These are phyloP conservation scores for Xylariaceae sp. DNA, from an alignment of 2,329 filamentous ascomycete species.

Conservation along the genomic window DNA sequence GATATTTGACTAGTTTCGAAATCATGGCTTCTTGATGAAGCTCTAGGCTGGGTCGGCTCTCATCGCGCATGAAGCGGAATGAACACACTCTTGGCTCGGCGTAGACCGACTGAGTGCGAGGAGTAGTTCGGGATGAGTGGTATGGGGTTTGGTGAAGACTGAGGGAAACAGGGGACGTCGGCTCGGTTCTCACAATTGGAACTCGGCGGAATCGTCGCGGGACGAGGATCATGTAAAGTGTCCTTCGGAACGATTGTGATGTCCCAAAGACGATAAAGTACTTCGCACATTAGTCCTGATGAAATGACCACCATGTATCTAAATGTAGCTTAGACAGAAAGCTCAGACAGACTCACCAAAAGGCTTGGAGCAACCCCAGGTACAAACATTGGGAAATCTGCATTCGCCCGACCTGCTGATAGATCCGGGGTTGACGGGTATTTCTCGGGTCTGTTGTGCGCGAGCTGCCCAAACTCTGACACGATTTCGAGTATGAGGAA, in stretches of 20 bases:
- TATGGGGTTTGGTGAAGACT: background rate
- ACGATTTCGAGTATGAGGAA: slow-evolving; percentile 34
- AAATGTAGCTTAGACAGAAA: background rate
- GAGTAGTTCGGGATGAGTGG: too few relatives aligned
- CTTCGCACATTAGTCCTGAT: too few relatives aligned
- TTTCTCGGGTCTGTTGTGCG: slow-evolving; percentile 23
- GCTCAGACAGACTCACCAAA: slow-evolving; percentile 17
- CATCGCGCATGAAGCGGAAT: too few relatives aligned
- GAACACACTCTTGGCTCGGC: too few relatives aligned
- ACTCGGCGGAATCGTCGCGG: slow-evolving; percentile 15
- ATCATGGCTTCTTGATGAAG: too few relatives aligned
- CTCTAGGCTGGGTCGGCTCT: too few relatives aligned
- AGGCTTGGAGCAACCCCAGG: slow-evolving; percentile 26
- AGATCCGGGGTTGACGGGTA: slow-evolving; percentile 28
- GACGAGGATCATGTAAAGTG: slow-evolving; percentile 16
- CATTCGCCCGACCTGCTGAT: slow-evolving; percentile 23
- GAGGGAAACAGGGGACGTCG: too few relatives aligned
- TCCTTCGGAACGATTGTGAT: slow-evolving; percentile 19
- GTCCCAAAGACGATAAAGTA: slow-evolving; percentile 25
- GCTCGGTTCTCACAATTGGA: too few relatives aligned
- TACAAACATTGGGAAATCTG: slow-evolving; percentile 33
- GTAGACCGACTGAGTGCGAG: too few relatives aligned
- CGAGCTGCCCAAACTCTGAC: slow-evolving; percentile 27
- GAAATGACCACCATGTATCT: background rate
- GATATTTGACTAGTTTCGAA: too few relatives aligned